phyloP scores from a whole-genome alignment of 805 yeast genomes.

The Lachancea quebecensis region DNA sequence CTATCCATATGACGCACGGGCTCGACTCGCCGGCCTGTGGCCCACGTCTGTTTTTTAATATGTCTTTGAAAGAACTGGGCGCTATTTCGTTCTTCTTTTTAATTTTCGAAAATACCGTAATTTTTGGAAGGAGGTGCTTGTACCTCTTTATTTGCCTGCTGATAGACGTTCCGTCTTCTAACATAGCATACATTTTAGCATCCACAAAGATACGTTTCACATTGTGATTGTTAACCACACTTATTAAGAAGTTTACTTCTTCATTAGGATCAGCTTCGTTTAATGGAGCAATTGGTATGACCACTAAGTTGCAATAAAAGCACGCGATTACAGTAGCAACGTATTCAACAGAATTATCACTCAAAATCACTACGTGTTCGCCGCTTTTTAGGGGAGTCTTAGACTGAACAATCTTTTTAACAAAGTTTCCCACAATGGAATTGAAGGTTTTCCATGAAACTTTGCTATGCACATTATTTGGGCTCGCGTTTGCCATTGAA shows the following conservation, averaged over 20 bases:
- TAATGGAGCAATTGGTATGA: conserved; percentile 70
- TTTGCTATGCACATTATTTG: conserved; percentile 43
- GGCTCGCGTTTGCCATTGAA: conserved; percentile 21
- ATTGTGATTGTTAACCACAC: conserved; percentile 62
- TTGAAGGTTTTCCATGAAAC: conserved; percentile 81
- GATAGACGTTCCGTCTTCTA: conserved; percentile 20
- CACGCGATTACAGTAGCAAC: conserved; percentile 82
- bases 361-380: conserved; percentile 70
- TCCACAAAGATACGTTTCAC: conserved; percentile 71
- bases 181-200: conserved; percentile 22
- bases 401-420: conserved; percentile 57
- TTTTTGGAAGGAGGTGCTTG: conserved; percentile 24
- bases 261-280: conserved; percentile 62
- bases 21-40: conserved; percentile 13
- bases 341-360: conserved; percentile 81
- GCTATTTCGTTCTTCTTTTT: conserved; percentile 22
- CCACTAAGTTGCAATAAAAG: conserved; percentile 55
- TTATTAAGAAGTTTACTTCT: conserved; percentile 61
- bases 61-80: conserved; percentile 16
- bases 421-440: conserved; percentile 64
- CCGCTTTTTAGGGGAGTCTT: conserved; percentile 63
- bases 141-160: conserved; percentile 22
- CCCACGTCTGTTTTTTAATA: conserved; percentile 15
- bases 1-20: conserved; percentile 28
- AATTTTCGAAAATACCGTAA: conserved; percentile 27